Percentiles rank a stretch among this genome's conserved stretches.
Conservation (phyloP, 345 rosid species). For the Bretschneidera sinensis region DNA sequence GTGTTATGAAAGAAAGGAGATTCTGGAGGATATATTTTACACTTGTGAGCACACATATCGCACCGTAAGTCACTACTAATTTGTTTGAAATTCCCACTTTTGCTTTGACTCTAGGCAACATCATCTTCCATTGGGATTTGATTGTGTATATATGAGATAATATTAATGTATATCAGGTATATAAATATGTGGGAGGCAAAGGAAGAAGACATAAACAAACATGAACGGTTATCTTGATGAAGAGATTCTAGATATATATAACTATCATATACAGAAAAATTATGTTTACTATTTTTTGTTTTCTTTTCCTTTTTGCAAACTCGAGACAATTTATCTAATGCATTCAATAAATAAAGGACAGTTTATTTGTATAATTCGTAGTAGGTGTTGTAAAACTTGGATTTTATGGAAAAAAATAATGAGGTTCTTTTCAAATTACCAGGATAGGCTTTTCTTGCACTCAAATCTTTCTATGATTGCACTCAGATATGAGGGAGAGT, state of each 20-base stretch:
- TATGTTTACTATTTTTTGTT: no score
- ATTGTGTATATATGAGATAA: background rate
- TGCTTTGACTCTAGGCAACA: background rate
- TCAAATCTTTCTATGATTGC: constrained; percentile 6
- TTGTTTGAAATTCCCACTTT: background rate
- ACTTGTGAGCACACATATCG: constrained; percentile 86
- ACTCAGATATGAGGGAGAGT: constrained; percentile 61
- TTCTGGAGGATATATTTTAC: constrained; percentile 97
- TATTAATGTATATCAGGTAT: background rate
- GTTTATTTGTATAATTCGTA: background rate
- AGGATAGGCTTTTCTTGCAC: background rate
- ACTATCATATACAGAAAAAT: no score
- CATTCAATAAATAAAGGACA: no score
- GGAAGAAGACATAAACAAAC: background rate
- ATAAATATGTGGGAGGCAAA: background rate
- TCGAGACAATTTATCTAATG: no score
- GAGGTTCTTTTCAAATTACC: background rate
- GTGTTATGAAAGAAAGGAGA: constrained; percentile 82
- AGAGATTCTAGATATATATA: no score
- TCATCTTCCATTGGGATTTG: background rate
- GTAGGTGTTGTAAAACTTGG: background rate
- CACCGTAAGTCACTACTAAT: constrained; percentile 48
- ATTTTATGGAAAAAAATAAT: background rate
- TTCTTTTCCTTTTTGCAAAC: no score
- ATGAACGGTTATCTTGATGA: background rate